Evolutionary conservation across 176 grass and related monocot species (phyloP).

Genomic region (Raddia distichophylla): DNA sequence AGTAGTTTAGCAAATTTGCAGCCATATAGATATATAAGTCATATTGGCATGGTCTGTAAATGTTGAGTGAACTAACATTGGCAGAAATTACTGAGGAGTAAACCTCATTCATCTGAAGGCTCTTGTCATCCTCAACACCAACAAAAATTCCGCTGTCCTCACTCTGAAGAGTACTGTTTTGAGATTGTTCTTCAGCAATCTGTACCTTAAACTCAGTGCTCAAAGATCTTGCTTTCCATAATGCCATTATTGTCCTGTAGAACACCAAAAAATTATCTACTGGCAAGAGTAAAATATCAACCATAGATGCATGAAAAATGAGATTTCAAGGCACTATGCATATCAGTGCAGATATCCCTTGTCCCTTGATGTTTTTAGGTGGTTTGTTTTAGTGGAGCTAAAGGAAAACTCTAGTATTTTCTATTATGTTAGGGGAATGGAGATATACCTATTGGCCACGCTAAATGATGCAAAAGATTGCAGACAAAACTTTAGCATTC

Average conservation of each 20-base stretch:
- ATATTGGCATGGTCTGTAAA: constrained; percentile 17
- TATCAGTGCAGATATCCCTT: not conserved
- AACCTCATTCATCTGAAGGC: constrained; percentile 64
- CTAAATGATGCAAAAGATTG: constrained; percentile 95
- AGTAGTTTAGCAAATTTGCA: constrained; percentile 13
- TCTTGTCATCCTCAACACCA: constrained; percentile 71
- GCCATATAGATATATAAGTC: constrained; percentile 35
- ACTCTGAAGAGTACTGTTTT: constrained; percentile 51
- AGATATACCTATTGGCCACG: constrained; percentile 77
- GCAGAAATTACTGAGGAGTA: constrained; percentile 55
- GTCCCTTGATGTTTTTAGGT: not conserved
- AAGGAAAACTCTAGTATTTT: not conserved
- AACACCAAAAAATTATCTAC: constrained; percentile 37
- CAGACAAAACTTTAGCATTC: constrained; percentile 82
- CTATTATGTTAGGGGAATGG: constrained; percentile 22
- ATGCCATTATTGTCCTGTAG: constrained; percentile 84
- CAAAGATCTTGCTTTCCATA: constrained; percentile 93
- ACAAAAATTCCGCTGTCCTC: constrained; percentile 80
- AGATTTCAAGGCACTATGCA: constrained; percentile 41
- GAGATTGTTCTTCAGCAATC: constrained; percentile 80
- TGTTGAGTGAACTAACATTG: constrained; percentile 56
- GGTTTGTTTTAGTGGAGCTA: constrained; percentile 23
- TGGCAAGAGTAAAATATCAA: constrained; percentile 16
- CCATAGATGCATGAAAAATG: constrained; percentile 23
- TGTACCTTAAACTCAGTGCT: constrained; percentile 72